These are phyloP conservation scores for Pleurostoma richardsiae DNA, from an alignment of 2,329 filamentous ascomycete genomes.

Conservation along the genomic window DNA sequence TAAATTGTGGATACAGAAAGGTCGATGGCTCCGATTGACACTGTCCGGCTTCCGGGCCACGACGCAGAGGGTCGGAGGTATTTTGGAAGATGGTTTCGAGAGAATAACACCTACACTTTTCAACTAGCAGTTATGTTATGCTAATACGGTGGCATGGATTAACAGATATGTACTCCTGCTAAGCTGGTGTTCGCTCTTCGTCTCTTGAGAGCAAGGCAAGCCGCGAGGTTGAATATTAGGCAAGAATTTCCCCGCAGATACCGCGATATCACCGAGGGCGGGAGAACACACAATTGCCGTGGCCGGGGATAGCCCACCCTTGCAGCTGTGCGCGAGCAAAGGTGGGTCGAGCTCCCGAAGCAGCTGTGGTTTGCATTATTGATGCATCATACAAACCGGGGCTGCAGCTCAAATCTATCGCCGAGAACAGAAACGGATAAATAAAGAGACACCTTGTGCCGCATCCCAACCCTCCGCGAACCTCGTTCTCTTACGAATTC, in stretches of 20 bases:
- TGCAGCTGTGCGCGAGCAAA: not conserved
- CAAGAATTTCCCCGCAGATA: not conserved
- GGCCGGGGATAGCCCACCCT: not conserved
- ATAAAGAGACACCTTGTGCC: not conserved
- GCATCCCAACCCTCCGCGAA: not conserved
- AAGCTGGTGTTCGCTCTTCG: not conserved
- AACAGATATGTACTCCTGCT: not conserved
- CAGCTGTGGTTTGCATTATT: not conserved
- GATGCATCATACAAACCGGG: not conserved
- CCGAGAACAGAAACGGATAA: not conserved
- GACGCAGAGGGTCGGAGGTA: no score
- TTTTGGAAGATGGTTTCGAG: not conserved
- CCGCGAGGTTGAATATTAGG: not conserved
- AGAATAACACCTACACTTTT: not conserved
- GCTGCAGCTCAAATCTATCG: not conserved
- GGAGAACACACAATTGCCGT: not conserved
- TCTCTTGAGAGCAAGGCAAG: not conserved
- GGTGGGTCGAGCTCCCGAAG: not conserved
- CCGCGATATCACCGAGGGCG: constrained; percentile 15
- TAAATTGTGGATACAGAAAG: no score
- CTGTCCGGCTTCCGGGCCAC: no score
- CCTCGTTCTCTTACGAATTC: not conserved
- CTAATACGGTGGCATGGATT: not conserved
- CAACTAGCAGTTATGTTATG: not conserved
- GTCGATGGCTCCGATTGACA: no score